Evolutionary conservation across 2,329 filamentous ascomycete species (phyloP).

Genomic region (Geosmithia putterillii): DNA sequence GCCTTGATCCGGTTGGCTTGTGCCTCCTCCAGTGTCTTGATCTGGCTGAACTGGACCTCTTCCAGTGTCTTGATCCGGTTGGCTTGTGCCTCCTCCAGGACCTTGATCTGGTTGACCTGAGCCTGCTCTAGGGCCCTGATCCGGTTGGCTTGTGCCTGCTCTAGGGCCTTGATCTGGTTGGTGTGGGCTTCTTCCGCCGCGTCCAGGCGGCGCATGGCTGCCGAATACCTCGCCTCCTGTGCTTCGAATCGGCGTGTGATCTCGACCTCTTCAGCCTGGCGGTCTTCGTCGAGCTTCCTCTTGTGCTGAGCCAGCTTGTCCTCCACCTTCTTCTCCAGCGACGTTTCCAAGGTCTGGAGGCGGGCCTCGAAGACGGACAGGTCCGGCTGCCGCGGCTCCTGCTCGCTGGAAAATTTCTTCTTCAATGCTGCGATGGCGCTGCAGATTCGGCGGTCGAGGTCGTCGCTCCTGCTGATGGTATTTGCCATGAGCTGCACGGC

Average conservation of each 20-base stretch:
- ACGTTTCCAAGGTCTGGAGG: background rate
- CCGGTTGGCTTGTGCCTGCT: background rate
- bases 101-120: too few relatives aligned
- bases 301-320: background rate
- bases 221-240: background rate
- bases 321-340: background rate
- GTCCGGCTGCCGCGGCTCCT: background rate
- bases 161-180: background rate
- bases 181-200: background rate
- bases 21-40: too few relatives aligned
- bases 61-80: too few relatives aligned
- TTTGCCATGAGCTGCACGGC: background rate
- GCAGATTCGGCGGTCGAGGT: background rate
- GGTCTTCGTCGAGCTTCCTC: background rate
- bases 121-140: background rate
- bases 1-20: too few relatives aligned
- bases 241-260: background rate
- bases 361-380: background rate
- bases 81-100: too few relatives aligned
- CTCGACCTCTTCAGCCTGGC: background rate
- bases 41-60: too few relatives aligned
- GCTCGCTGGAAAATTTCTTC: background rate
- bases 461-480: background rate
- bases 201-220: background rate
- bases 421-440: background rate